Conservation (phyloP, 352 stramenopile genomes). For the Pythium aristosporum region DNA sequence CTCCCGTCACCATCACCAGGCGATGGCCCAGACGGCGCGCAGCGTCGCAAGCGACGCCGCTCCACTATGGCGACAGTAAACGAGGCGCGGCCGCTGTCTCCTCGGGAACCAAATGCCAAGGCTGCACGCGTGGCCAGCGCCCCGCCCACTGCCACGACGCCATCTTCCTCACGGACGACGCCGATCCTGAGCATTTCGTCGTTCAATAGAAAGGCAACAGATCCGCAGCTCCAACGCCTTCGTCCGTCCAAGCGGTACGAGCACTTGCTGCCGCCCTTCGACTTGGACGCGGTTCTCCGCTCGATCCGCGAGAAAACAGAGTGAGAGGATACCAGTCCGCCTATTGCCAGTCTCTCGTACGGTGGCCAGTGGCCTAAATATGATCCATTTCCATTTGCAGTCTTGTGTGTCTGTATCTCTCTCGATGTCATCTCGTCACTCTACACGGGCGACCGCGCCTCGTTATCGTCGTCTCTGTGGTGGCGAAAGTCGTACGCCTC, state of each 20-base stretch:
- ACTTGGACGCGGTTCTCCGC: constrained; percentile 11
- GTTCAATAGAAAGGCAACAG: constrained; percentile 12
- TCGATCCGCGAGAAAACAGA: constrained; percentile 18
- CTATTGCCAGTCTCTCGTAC: background rate
- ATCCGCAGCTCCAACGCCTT: background rate
- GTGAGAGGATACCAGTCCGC: background rate
- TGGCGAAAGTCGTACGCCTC: constrained; percentile 19
- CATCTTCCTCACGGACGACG: background rate
- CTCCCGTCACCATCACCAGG: background rate
- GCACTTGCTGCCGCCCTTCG: constrained; percentile 28
- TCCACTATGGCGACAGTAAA: background rate
- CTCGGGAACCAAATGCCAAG: constrained; percentile 9
- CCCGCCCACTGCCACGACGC: background rate
- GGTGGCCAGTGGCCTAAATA: background rate
- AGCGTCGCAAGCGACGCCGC: constrained; percentile 17
- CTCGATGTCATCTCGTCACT: background rate
- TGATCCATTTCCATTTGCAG: background rate
- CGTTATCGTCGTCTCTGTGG: background rate
- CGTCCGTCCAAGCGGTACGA: constrained; percentile 22
- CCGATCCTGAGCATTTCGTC: constrained; percentile 9
- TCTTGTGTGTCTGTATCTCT: background rate
- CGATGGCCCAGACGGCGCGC: background rate
- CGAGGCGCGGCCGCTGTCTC: background rate
- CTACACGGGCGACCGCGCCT: background rate
- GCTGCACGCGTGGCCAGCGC: background rate